Conservation (phyloP, 441 rosid genomes). For the Adansonia gregorii region DNA sequence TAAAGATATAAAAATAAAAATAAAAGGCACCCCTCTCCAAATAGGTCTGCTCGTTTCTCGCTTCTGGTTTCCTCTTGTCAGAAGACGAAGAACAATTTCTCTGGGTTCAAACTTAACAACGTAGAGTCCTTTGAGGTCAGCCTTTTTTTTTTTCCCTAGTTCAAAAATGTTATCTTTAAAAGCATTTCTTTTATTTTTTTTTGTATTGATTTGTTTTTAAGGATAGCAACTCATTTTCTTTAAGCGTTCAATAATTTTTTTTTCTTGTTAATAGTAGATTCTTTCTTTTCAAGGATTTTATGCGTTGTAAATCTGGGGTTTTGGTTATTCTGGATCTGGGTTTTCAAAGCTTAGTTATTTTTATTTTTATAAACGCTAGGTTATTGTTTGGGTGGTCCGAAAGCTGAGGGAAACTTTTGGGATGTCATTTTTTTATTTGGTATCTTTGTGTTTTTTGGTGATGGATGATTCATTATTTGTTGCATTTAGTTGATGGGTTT, state of each 20-base stretch:
- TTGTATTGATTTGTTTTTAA: background rate
- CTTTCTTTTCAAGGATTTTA: background rate
- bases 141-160: background rate
- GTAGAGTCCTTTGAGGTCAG: slow-evolving; percentile 43
- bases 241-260: background rate
- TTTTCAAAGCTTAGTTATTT: background rate
- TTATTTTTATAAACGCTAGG: slow-evolving; percentile 1
- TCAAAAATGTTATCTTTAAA: background rate
- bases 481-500: background rate
- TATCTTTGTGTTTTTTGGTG: background rate
- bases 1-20: too few species aligned
- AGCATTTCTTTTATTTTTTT: background rate
- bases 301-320: slow-evolving; percentile 13
- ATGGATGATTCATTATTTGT: background rate
- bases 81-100: background rate
- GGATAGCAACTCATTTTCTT: background rate
- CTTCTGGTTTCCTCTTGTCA: slow-evolving; percentile 31
- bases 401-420: slow-evolving; percentile 10
- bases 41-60: slow-evolving; percentile 36
- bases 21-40: background rate
- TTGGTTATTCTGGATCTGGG: slow-evolving; percentile 30
- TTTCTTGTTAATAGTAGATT: background rate
- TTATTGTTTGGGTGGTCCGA: slow-evolving; percentile 19
- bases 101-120: background rate
- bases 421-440: slow-evolving; percentile 5